Evolutionary conservation across 345 rosid species (phyloP), one percentile per base, ranked within the genome.

Genomic region (Syzygium aqueum): DNA sequence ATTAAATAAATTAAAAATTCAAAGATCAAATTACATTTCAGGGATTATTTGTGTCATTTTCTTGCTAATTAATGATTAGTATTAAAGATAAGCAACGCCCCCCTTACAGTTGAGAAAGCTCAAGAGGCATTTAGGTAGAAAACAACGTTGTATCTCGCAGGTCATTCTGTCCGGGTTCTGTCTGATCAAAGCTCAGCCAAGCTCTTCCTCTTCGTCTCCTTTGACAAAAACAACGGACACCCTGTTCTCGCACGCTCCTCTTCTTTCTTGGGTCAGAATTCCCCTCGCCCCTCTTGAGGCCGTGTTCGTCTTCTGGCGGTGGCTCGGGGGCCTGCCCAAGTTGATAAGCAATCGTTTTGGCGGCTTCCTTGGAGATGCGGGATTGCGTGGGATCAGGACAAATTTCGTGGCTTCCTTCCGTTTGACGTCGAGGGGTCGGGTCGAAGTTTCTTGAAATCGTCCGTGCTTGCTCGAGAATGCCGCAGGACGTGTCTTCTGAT

Each of bases 401-500:
- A 9, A 73, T 19, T 73, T 37, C 49, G 82, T 37, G 77, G 21
- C 27, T 78, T 67, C 40, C 27, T 30, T 25, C 7, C 16, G 63
- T 53, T 59, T 17, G 85, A 54, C 28, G 28, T 52, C 13, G n/a
- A 25, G 59, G 85, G 22, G 28, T 87, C 51, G 12, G 28, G 53
- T 56, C 53, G 46, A 49, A 37, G 78, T n/a, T 73, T 85, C 86
- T 59, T 51, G 90, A 53, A 87, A 61, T 19, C 43, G 84, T 9
- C 52, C 65, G 59, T 51, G 21, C 43, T 82, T 37, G 85, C 86
- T 14, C 88, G 91, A 92, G 86, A 91, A 95, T 95, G 98, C 90
- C 92, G n/a, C 95, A 87, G 87, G 95, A 92, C 85, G 89, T 91
- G 25, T 86, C 93, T 46, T 87, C 94, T 8, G 95, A 95, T 28